These are phyloP conservation scores for Alternaria arborescens DNA, from an alignment of 2,329 filamentous ascomycete genomes.

Conservation along the genomic window DNA sequence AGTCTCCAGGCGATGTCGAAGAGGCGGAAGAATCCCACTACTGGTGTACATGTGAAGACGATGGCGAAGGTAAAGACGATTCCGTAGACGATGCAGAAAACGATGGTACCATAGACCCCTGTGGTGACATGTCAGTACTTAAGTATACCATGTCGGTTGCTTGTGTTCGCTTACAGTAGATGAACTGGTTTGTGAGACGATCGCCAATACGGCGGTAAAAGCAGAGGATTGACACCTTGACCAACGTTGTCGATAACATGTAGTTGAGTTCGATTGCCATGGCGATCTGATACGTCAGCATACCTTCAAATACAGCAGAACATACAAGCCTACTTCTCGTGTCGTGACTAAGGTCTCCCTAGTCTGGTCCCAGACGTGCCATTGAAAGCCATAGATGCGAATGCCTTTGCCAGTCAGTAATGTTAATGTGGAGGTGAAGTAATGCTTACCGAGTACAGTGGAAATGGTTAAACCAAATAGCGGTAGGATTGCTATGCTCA, in stretches of 20 bases:
- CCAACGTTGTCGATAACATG: constrained; percentile 32
- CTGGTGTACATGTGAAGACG: constrained; percentile 50
- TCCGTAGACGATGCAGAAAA: constrained; percentile 51
- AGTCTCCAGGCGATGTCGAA: constrained; percentile 46
- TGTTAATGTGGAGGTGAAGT: no score
- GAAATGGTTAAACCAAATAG: constrained; percentile 44
- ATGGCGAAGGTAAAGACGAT: constrained; percentile 50
- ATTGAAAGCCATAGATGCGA: constrained; percentile 42
- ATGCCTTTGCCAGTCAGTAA: constrained; percentile 34
- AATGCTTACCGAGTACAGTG: constrained; percentile 35
- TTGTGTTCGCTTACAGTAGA: constrained; percentile 33
- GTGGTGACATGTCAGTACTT: neutral
- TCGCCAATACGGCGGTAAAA: constrained; percentile 56
- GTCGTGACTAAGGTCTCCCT: constrained; percentile 25
- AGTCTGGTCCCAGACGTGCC: constrained; percentile 47
- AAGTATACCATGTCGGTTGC: neutral
- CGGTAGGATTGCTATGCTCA: constrained; percentile 55
- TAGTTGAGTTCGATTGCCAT: constrained; percentile 22
- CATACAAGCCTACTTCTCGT: constrained; percentile 30
- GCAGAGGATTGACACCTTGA: constrained; percentile 42
- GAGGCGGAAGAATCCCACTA: constrained; percentile 53
- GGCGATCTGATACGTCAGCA: constrained; percentile 33
- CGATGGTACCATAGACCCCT: constrained; percentile 48
- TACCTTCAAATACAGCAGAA: neutral
- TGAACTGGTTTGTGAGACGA: constrained; percentile 47